Conservation (phyloP, 2,329 filamentous ascomycete species). For the Colletotrichum musae region DNA sequence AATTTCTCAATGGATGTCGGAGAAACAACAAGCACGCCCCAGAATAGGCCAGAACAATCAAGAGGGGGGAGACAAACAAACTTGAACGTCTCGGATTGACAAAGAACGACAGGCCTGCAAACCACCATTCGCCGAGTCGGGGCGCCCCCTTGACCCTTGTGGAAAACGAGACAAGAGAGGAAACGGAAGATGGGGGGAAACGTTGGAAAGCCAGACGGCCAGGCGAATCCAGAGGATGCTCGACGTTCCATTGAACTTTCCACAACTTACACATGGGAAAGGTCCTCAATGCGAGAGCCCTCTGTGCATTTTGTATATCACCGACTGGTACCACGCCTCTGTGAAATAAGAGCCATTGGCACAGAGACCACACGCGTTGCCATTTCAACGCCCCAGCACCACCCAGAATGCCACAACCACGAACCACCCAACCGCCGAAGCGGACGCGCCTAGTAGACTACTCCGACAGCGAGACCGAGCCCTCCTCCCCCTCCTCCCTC, state of each 20-base stretch:
- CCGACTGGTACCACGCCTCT: background rate
- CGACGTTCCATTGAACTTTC: background rate
- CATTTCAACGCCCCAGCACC: background rate
- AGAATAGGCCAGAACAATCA: background rate
- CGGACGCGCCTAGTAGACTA: conserved; percentile 2
- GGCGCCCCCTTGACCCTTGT: background rate
- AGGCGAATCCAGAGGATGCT: background rate
- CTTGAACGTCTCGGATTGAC: background rate
- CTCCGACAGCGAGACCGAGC: conserved; percentile 16
- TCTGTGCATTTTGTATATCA: background rate
- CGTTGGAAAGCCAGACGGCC: background rate
- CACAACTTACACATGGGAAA: conserved; percentile 7
- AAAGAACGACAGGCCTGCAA: background rate
- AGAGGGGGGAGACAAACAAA: too few relatives aligned
- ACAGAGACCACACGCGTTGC: background rate
- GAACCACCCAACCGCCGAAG: background rate
- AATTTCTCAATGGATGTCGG: too few relatives aligned
- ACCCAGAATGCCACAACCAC: background rate
- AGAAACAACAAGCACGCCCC: background rate
- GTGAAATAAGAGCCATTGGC: too few relatives aligned
- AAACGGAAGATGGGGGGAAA: background rate
- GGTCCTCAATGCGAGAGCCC: background rate
- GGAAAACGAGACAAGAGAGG: background rate
- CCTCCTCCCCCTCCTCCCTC: background rate
- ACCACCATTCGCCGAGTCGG: too few relatives aligned